A percentile compares a stretch with the other conserved stretches of the same genome.
Evolutionary conservation across 495 filamentous ascomycete genomes (phyloP).

Genomic region (Aspergillus campestris): DNA sequence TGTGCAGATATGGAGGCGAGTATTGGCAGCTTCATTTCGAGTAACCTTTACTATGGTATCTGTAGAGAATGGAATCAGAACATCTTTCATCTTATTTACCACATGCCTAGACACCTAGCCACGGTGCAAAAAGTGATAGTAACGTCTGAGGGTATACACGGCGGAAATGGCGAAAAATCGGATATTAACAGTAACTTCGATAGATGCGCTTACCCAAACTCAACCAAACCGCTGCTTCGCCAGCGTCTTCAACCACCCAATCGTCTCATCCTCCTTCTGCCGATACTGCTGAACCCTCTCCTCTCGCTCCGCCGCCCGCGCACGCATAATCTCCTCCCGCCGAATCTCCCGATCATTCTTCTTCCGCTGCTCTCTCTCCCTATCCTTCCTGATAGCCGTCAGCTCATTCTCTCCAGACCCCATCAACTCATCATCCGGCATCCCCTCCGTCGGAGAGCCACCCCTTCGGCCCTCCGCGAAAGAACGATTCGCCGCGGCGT

Average conservation of each 20-base stretch:
- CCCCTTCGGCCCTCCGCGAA: slow-evolving; percentile 38
- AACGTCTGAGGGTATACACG: too few species aligned
- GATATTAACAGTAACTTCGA: too few species aligned
- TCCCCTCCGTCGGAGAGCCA: slow-evolving; percentile 30
- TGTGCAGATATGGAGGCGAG: too few species aligned
- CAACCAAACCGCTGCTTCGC: slow-evolving; percentile 40
- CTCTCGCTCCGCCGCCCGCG: slow-evolving; percentile 33
- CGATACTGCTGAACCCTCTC: slow-evolving; percentile 36
- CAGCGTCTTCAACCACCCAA: slow-evolving; percentile 36
- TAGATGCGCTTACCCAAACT: slow-evolving; percentile 1
- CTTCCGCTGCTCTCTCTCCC: slow-evolving; percentile 33
- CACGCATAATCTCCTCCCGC: slow-evolving; percentile 34
- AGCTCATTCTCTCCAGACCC: slow-evolving; percentile 35
- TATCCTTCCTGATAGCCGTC: slow-evolving; percentile 30
- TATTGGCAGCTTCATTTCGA: too few species aligned
- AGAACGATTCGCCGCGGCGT: slow-evolving; percentile 37
- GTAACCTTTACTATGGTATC: too few species aligned
- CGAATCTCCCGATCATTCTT: slow-evolving; percentile 36
- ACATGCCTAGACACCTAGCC: too few species aligned
- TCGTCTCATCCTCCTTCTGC: slow-evolving; percentile 37
- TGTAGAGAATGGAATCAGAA: too few species aligned
- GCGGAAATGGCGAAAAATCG: too few species aligned
- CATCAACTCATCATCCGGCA: slow-evolving; percentile 36
- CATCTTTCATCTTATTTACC: too few species aligned
- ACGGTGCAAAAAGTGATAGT: too few species aligned